Conservation (phyloP, 805 yeast genomes). For the Scheffersomyces ergatensis region DNA sequence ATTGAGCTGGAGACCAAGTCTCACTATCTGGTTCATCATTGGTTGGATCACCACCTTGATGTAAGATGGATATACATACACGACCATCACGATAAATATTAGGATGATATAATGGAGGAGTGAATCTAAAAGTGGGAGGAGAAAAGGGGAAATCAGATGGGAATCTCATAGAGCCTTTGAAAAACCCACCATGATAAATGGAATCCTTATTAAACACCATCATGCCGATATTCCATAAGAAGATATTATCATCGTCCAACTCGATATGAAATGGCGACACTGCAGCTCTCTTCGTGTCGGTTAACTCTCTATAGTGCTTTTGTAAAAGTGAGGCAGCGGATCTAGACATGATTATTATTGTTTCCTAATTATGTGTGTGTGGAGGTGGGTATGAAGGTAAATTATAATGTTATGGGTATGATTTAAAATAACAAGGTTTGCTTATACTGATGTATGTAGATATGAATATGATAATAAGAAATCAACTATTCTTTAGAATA, state of each 20-base stretch:
- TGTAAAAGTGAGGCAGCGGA: constrained; percentile 81
- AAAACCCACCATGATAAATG: constrained; percentile 90
- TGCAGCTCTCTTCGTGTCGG: constrained; percentile 80
- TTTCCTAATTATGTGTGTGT: neutral
- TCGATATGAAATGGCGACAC: constrained; percentile 66
- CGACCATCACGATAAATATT: constrained; percentile 93
- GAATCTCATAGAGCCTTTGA: constrained; percentile 91
- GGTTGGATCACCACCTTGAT: constrained; percentile 86
- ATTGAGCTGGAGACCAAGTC: constrained; percentile 92
- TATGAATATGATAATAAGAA: too few relatives aligned
- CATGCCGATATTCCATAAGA: constrained; percentile 80
- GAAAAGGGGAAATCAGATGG: constrained; percentile 88
- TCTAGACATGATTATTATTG: constrained; percentile 46
- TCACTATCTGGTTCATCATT: constrained; percentile 91
- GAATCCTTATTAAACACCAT: constrained; percentile 90
- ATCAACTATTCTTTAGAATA: too few relatives aligned
- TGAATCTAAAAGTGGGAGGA: constrained; percentile 90
- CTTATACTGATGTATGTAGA: too few relatives aligned
- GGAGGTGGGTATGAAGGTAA: neutral
- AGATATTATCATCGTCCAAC: constrained; percentile 55
- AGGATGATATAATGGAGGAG: constrained; percentile 93
- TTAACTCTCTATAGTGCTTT: constrained; percentile 91
- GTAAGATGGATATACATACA: constrained; percentile 88
- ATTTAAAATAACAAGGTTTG: too few relatives aligned
- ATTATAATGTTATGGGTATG: too few relatives aligned